A percentile compares a stretch with the other conserved stretches of the same genome.
Evolutionary conservation across 2,329 filamentous ascomycete genomes (phyloP).

Genomic region (Fusarium udum): DNA sequence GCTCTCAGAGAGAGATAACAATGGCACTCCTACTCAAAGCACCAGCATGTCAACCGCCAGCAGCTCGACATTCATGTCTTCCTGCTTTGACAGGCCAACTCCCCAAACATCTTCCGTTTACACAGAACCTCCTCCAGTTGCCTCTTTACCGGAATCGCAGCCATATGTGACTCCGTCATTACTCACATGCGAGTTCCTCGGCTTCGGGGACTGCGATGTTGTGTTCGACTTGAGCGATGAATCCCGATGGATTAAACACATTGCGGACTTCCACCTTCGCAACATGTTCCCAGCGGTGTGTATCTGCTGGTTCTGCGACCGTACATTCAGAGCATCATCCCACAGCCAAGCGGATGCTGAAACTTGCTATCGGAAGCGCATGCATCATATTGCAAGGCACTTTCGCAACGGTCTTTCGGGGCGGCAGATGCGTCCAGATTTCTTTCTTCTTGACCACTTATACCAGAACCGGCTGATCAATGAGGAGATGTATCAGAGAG

Average conservation of each 20-base stretch:
- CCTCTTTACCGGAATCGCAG: constrained; percentile 12
- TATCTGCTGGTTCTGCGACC: constrained; percentile 63
- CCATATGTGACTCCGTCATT: not conserved
- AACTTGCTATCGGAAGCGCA: constrained; percentile 51
- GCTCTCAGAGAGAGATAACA: constrained; percentile 7
- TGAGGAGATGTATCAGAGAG: constrained; percentile 34
- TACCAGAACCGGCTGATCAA: constrained; percentile 42
- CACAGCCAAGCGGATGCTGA: constrained; percentile 1
- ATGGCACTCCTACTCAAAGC: constrained; percentile 2
- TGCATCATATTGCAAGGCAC: constrained; percentile 62
- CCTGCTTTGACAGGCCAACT: constrained; percentile 15
- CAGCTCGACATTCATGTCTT: constrained; percentile 17
- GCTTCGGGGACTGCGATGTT: constrained; percentile 48
- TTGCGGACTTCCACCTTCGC: constrained; percentile 49
- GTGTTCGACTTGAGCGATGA: constrained; percentile 52
- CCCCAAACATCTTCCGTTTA: constrained; percentile 19
- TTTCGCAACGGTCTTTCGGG: constrained; percentile 44
- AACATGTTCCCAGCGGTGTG: constrained; percentile 48
- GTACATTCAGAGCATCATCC: constrained; percentile 46
- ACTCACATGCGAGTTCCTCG: constrained; percentile 55
- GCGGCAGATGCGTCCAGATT: constrained; percentile 51
- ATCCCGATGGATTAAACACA: constrained; percentile 59
- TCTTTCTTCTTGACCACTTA: constrained; percentile 53
- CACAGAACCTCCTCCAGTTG: constrained; percentile 36
- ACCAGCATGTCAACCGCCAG: constrained; percentile 21